A percentile compares a stretch with the other conserved stretches of the same genome.
phyloP scores from a whole-genome alignment of 108 stramenopile species.

The Cyclotella baltica region DNA sequence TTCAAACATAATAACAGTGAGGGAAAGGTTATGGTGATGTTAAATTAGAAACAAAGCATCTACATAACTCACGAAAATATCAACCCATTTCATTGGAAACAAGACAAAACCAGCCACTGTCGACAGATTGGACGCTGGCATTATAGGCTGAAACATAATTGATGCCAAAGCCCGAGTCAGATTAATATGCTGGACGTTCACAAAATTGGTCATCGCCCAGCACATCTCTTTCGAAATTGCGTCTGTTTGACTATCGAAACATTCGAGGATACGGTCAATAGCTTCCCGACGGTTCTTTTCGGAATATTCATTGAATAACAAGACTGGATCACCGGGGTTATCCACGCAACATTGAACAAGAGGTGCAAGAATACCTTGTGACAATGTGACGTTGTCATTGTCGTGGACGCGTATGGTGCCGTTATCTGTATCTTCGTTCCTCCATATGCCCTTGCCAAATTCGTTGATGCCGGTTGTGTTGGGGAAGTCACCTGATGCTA shows the following conservation, averaged over 20 bases:
- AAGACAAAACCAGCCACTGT: background rate
- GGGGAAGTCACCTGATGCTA: background rate
- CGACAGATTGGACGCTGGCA: background rate
- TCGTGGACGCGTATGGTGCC: conserved; percentile 5
- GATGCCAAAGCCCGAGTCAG: background rate
- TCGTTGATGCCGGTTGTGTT: background rate
- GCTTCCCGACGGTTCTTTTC: conserved; percentile 8
- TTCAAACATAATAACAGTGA: background rate
- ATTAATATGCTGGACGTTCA: background rate
- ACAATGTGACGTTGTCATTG: background rate
- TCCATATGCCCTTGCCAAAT: conserved; percentile 5
- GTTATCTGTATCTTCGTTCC: background rate
- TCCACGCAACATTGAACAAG: conserved; percentile 22
- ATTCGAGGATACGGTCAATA: conserved; percentile 10
- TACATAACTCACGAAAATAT: conserved; percentile 35
- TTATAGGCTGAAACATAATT: conserved; percentile 15
- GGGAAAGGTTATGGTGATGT: background rate
- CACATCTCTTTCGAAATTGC: background rate
- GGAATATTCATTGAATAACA: conserved; percentile 28
- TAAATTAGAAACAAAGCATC: too few relatives aligned
- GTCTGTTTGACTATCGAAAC: background rate
- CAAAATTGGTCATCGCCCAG: background rate
- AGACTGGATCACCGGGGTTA: conserved; percentile 22
- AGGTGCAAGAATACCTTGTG: background rate
- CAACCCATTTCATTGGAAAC: conserved; percentile 22